These are phyloP conservation scores for Clohesyomyces aquaticus DNA, from an alignment of 495 filamentous ascomycete genomes.

Conservation along the genomic window DNA sequence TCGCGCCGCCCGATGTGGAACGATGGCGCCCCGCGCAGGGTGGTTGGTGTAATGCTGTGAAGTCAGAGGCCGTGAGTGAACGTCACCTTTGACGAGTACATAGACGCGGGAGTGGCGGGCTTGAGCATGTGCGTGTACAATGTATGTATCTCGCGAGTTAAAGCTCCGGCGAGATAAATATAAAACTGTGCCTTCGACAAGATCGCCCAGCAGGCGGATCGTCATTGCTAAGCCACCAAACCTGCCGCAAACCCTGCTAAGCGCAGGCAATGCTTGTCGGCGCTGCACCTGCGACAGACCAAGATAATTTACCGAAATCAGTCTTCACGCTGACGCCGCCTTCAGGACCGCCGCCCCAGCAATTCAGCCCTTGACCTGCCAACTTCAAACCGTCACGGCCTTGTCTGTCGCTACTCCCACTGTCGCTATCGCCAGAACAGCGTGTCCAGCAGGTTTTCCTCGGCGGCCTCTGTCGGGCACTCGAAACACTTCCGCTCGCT, in stretches of 20 bases:
- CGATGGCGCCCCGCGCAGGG: no score
- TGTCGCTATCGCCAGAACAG: not conserved
- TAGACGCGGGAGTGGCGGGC: no score
- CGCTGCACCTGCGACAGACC: slow-evolving; percentile 15
- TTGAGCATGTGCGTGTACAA: no score
- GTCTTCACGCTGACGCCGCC: slow-evolving; percentile 8
- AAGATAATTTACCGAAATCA: slow-evolving; percentile 29
- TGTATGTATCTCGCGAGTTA: no score
- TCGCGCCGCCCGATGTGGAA: no score
- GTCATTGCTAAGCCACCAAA: slow-evolving; percentile 16
- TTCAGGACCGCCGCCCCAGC: slow-evolving; percentile 2
- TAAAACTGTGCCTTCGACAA: not conserved
- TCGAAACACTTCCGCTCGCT: slow-evolving; percentile 14
- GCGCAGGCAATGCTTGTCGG: slow-evolving; percentile 3
- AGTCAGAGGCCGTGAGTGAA: no score
- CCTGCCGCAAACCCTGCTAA: slow-evolving; percentile 16
- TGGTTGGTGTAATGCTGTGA: no score
- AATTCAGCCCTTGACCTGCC: not conserved
- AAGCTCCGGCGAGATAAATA: not conserved
- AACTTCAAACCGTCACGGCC: slow-evolving; percentile 1
- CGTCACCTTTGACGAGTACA: no score
- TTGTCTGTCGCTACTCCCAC: slow-evolving; percentile 22
- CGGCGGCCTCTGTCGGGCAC: not conserved
- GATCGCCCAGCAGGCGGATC: slow-evolving; percentile 7
- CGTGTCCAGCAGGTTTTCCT: slow-evolving; percentile 5